Conservation (phyloP, 2,329 filamentous ascomycete genomes). For the Trichoderma lentiforme region DNA sequence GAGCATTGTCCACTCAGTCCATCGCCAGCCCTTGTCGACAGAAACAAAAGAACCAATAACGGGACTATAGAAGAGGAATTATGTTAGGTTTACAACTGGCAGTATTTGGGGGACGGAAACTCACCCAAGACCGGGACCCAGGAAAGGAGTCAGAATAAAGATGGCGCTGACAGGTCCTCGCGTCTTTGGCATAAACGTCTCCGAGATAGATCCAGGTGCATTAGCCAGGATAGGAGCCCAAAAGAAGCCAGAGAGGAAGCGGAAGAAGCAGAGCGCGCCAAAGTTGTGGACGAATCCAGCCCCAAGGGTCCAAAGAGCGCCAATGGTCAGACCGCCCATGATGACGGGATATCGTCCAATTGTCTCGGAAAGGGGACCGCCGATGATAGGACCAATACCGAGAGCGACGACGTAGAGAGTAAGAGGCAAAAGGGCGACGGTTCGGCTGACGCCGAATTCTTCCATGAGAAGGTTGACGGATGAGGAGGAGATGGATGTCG, state of each 20-base stretch:
- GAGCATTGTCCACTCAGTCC: conserved; percentile 51
- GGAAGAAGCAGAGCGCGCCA: conserved; percentile 48
- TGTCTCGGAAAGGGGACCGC: conserved; percentile 57
- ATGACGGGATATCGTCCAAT: conserved; percentile 55
- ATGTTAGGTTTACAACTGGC: neutral
- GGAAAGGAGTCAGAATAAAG: conserved; percentile 50
- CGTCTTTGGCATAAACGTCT: conserved; percentile 43
- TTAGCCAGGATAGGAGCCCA: conserved; percentile 49
- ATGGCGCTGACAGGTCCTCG: conserved; percentile 43
- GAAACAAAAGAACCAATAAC: conserved; percentile 49
- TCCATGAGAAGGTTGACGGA: conserved; percentile 44
- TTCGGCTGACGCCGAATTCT: conserved; percentile 53
- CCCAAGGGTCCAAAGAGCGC: conserved; percentile 55
- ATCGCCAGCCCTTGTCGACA: conserved; percentile 47
- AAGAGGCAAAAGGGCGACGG: conserved; percentile 56
- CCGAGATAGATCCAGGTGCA: conserved; percentile 47
- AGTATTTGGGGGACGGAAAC: conserved; percentile 19
- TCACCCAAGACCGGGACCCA: conserved; percentile 51
- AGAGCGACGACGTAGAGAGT: conserved; percentile 60
- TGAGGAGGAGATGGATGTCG: conserved; percentile 52
- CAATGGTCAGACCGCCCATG: conserved; percentile 42
- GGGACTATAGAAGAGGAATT: conserved; percentile 31
- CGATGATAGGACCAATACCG: conserved; percentile 56
- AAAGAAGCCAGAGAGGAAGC: conserved; percentile 56
- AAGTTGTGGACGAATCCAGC: conserved; percentile 51